A percentile compares a stretch with the other conserved stretches of the same genome.
Evolutionary conservation across 1,284 basidiomycete species (phyloP).

Genomic region (Malassezia cuniculi): DNA sequence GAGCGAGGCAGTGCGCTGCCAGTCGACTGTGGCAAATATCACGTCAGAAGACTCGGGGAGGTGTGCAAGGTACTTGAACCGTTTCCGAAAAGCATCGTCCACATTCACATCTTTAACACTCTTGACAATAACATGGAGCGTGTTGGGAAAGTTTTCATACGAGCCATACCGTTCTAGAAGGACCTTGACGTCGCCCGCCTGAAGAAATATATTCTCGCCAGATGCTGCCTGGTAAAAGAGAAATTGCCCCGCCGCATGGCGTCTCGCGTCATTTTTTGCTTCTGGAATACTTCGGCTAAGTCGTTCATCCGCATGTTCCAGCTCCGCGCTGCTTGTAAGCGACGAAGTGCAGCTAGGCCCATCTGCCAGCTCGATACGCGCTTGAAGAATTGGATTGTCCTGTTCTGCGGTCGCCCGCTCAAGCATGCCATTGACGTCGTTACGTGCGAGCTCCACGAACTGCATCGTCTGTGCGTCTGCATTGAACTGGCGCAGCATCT

Average conservation of each 20-base stretch:
- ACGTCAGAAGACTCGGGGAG: slow-evolving; percentile 83
- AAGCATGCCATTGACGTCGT: slow-evolving; percentile 35
- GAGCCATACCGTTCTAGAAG: slow-evolving; percentile 69
- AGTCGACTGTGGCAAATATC: slow-evolving; percentile 79
- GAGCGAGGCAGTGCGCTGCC: slow-evolving; percentile 33
- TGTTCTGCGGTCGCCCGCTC: slow-evolving; percentile 28
- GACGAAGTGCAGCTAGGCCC: neutral
- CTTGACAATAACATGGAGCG: slow-evolving; percentile 65
- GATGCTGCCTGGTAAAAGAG: slow-evolving; percentile 87
- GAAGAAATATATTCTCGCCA: slow-evolving; percentile 80
- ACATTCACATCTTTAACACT: slow-evolving; percentile 56
- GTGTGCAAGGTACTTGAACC: slow-evolving; percentile 89
- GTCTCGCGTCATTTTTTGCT: no score
- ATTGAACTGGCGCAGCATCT: slow-evolving; percentile 46
- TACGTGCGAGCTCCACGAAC: slow-evolving; percentile 63
- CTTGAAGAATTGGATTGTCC: slow-evolving; percentile 18
- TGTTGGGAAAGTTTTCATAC: slow-evolving; percentile 73
- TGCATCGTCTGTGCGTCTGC: slow-evolving; percentile 64
- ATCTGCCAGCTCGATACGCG: neutral
- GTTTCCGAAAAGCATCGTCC: slow-evolving; percentile 81
- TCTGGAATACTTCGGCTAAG: no score
- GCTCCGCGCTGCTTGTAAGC: neutral
- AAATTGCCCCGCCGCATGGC: slow-evolving; percentile 1
- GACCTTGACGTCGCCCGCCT: slow-evolving; percentile 89
- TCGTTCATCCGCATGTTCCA: neutral